Evolutionary conservation across 2,329 filamentous ascomycete genomes (phyloP).

Genomic region (Penicillium sp.): DNA sequence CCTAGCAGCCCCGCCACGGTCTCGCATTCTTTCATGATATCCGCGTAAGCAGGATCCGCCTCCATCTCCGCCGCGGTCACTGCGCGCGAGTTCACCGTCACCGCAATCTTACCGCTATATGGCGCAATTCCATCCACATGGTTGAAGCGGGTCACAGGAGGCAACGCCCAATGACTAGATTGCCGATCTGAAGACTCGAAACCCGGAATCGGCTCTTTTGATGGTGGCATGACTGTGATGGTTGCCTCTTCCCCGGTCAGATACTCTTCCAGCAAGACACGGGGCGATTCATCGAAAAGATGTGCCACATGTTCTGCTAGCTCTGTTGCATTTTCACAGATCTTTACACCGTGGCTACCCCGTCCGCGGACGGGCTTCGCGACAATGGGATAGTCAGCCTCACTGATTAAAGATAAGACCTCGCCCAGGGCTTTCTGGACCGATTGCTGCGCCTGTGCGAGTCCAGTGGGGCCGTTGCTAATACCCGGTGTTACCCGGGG

Average conservation of each 20-base stretch:
- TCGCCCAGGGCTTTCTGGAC: background rate
- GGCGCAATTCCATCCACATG: slow-evolving; percentile 50
- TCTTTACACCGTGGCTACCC: slow-evolving; percentile 52
- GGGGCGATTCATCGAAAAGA: slow-evolving; percentile 39
- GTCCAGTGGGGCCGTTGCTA: background rate
- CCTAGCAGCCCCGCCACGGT: slow-evolving; percentile 40
- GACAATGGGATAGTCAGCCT: slow-evolving; percentile 41
- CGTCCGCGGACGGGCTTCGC: slow-evolving; percentile 52
- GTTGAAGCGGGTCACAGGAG: slow-evolving; percentile 50
- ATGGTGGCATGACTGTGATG: slow-evolving; percentile 54
- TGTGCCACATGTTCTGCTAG: slow-evolving; percentile 34
- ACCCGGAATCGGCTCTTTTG: slow-evolving; percentile 1
- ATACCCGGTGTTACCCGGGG: background rate
- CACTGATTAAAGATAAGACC: slow-evolving; percentile 13
- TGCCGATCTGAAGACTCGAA: background rate
- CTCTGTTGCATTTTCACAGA: slow-evolving; percentile 38
- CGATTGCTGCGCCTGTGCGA: background rate
- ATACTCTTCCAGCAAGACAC: slow-evolving; percentile 51
- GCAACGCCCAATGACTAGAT: slow-evolving; percentile 40
- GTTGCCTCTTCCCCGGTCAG: slow-evolving; percentile 52
- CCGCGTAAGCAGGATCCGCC: slow-evolving; percentile 32
- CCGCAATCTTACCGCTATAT: slow-evolving; percentile 51
- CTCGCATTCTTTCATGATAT: slow-evolving; percentile 42
- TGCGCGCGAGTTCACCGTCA: slow-evolving; percentile 49
- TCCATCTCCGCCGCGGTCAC: slow-evolving; percentile 33